These are phyloP conservation scores for Erodium maritimum DNA, from an alignment of 345 rosid species.

Conservation along the genomic window DNA sequence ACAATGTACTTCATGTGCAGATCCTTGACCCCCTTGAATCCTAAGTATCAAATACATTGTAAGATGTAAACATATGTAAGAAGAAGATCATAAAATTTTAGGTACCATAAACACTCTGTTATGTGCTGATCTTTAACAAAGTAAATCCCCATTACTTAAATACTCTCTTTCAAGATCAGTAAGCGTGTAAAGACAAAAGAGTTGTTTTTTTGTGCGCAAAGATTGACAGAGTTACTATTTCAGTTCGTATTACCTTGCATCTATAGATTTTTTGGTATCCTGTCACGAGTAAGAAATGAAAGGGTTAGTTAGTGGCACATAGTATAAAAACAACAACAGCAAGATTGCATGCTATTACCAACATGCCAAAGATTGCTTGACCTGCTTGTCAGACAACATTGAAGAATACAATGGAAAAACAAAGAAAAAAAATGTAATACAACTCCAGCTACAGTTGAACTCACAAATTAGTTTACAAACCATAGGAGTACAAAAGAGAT, in stretches of 20 bases:
- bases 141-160: not conserved
- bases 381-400: not conserved
- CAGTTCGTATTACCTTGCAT: slow-evolving; percentile 26
- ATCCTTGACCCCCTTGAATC: slow-evolving; percentile 15
- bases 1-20: slow-evolving; percentile 42
- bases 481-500: not conserved
- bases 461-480: not conserved
- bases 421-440: not conserved
- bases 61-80: not conserved
- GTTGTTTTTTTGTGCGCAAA: not conserved
- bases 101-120: not conserved
- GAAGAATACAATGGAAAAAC: not conserved
- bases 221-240: not conserved
- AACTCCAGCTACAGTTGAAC: not conserved
- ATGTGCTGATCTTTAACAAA: not conserved
- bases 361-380: not conserved
- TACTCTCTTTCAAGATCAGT: not conserved
- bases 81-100: not conserved
- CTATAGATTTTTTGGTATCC: slow-evolving; percentile 27
- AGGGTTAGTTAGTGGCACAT: not conserved
- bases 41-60: slow-evolving; percentile 6
- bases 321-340: not conserved
- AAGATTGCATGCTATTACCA: not conserved
- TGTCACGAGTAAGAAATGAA: slow-evolving; percentile 14
- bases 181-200: not conserved